A percentile compares a stretch with the other conserved stretches of the same genome.
Conservation (phyloP, 805 yeast genomes). For the Priceomyces haplophilus region DNA sequence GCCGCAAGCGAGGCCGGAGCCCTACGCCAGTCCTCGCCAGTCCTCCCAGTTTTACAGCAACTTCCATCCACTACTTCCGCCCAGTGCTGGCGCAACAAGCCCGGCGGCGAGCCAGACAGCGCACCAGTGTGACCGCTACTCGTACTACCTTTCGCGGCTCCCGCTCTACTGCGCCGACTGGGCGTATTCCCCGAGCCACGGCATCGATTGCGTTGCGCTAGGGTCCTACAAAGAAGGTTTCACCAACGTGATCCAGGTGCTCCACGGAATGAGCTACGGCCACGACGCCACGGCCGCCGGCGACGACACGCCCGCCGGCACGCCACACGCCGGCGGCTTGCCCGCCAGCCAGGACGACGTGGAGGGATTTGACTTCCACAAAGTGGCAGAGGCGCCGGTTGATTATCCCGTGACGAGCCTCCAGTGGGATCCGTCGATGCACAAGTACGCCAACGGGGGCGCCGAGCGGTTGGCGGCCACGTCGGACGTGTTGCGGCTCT, state of each 20-base stretch:
- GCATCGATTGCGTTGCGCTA: slow-evolving; percentile 55
- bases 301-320: slow-evolving; percentile 15
- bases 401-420: slow-evolving; percentile 70
- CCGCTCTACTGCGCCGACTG: slow-evolving; percentile 29
- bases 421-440: slow-evolving; percentile 67
- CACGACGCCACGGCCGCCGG: slow-evolving; percentile 17
- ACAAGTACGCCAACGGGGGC: slow-evolving; percentile 19
- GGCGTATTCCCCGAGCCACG: slow-evolving; percentile 21
- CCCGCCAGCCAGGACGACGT: slow-evolving; percentile 9
- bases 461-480: slow-evolving; percentile 59
- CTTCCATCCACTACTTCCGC: slow-evolving; percentile 13
- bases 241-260: slow-evolving; percentile 59
- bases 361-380: slow-evolving; percentile 41
- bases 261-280: slow-evolving; percentile 30
- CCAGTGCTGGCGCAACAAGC: slow-evolving; percentile 4
- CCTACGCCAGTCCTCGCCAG: slow-evolving; percentile 11
- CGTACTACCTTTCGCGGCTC: slow-evolving; percentile 8
- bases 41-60: slow-evolving; percentile 9
- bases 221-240: slow-evolving; percentile 79
- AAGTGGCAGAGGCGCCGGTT: slow-evolving; percentile 50
- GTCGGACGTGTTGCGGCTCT: slow-evolving; percentile 67
- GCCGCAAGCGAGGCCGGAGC: slow-evolving; percentile 3
- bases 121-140: slow-evolving; percentile 4
- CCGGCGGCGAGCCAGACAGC: neutral
- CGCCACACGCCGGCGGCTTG: slow-evolving; percentile 5